phyloP scores from a whole-genome alignment of 768 basidiomycete genomes.

The Arthromyces matolae region DNA sequence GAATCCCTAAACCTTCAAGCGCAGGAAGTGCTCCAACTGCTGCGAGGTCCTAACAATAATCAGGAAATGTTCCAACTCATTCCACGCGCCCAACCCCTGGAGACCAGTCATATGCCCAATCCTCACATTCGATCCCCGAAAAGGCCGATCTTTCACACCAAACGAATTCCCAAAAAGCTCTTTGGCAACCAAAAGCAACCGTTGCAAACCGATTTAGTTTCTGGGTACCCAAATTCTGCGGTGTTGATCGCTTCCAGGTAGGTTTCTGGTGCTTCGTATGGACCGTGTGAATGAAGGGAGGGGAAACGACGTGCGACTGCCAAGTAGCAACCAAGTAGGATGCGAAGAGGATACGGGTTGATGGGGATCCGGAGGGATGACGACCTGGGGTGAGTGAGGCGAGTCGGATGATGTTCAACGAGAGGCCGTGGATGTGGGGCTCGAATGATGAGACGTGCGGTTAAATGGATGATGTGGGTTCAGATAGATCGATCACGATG shows the following conservation, averaged over 20 bases:
- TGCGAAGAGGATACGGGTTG: conserved; percentile 33
- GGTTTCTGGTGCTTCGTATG: conserved; percentile 29
- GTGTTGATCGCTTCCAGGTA: conserved; percentile 25
- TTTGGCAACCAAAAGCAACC: conserved; percentile 24
- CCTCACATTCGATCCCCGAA: conserved; percentile 26
- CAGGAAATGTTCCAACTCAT: conserved; percentile 34
- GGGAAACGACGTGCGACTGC: conserved; percentile 32
- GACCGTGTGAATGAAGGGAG: conserved; percentile 22
- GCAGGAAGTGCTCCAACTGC: conserved; percentile 24
- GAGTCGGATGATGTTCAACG: conserved; percentile 30
- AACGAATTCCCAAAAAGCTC: conserved; percentile 23
- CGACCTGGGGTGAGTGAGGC: conserved; percentile 19
- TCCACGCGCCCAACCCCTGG: conserved; percentile 34
- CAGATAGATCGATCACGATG: conserved; percentile 8
- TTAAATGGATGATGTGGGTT: conserved; percentile 38
- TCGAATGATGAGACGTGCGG: conserved; percentile 39
- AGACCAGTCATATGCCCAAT: conserved; percentile 37
- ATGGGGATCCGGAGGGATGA: conserved; percentile 12
- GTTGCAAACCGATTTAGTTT: conserved; percentile 38
- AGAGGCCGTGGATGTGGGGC: conserved; percentile 32
- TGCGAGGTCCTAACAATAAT: conserved; percentile 30
- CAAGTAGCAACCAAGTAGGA: conserved; percentile 35
- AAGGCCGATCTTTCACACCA: conserved; percentile 10
- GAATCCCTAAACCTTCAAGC: conserved; percentile 26
- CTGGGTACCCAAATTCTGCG: conserved; percentile 28